Percentiles rank a stretch among this genome's conserved stretches.
These are phyloP conservation scores for Puccinellia tenuiflora DNA, from an alignment of 176 grass and related monocot species.

Conservation along the genomic window DNA sequence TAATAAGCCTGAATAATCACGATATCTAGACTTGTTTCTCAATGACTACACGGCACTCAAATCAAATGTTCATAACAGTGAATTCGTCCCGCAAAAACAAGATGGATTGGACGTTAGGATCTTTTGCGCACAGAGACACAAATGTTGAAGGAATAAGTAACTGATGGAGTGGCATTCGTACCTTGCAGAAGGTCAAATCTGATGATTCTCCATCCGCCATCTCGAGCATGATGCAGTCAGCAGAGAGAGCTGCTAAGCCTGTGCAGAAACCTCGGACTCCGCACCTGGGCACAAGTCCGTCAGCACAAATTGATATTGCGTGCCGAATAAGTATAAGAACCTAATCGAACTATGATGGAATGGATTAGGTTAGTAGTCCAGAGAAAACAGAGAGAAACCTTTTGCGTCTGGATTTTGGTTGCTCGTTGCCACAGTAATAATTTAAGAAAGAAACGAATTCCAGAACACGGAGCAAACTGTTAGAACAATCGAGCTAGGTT, in stretches of 20 bases:
- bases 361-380: background rate
- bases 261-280: background rate
- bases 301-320: no score
- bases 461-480: no score
- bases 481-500: background rate
- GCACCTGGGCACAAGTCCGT: background rate
- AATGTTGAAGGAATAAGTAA: background rate
- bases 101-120: background rate
- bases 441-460: background rate
- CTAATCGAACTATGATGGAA: background rate
- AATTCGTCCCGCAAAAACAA: background rate
- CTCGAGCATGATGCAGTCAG: background rate
- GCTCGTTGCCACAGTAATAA: background rate
- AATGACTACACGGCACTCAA: background rate
- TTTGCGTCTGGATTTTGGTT: background rate
- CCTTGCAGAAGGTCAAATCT: slow-evolving; percentile 94
- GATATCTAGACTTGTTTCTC: background rate
- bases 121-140: background rate
- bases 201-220: slow-evolving; percentile 61
- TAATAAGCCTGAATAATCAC: background rate
- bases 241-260: background rate
- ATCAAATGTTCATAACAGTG: background rate
- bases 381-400: no score
- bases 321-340: no score
- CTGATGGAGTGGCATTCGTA: background rate